Percentiles rank a stretch among this genome's conserved stretches.
phyloP scores from a whole-genome alignment of 2,329 filamentous ascomycete species.

The Xylariaceae sp. region DNA sequence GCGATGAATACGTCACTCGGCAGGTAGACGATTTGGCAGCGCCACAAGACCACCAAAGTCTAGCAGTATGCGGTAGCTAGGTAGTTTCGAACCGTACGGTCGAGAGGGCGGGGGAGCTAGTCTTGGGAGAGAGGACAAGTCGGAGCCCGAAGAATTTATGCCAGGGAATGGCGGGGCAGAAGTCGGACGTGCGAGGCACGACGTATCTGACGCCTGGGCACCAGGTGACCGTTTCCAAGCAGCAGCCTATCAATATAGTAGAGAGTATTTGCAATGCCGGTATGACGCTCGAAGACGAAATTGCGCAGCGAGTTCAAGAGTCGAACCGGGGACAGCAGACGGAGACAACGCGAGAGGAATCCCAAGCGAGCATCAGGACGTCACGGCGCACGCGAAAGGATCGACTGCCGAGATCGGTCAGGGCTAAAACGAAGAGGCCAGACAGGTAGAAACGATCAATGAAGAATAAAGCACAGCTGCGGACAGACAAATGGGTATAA shows the following conservation, averaged over 20 bases:
- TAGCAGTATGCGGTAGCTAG: conserved; percentile 1
- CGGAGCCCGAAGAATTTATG: conserved; percentile 13
- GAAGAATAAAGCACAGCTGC: conserved; percentile 28
- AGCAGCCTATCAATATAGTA: conserved; percentile 23
- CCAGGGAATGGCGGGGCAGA: conserved; percentile 12
- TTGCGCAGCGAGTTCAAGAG: conserved; percentile 10
- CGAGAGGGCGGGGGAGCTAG: neutral
- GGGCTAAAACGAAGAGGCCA: conserved; percentile 13
- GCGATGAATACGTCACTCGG: neutral
- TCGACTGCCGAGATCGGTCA: conserved; percentile 10
- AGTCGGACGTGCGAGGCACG: conserved; percentile 8
- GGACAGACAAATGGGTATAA: conserved; percentile 28
- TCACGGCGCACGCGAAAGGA: conserved; percentile 14
- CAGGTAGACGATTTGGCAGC: neutral
- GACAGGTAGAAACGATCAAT: conserved; percentile 19
- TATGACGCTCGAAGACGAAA: conserved; percentile 14
- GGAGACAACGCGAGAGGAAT: conserved; percentile 8
- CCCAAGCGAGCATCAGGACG: conserved; percentile 18
- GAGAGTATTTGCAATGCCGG: conserved; percentile 21
- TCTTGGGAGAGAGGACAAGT: conserved; percentile 1
- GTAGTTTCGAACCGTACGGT: conserved; percentile 1
- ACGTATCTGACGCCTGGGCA: conserved; percentile 3
- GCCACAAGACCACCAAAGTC: conserved; percentile 1
- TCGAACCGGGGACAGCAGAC: conserved; percentile 9
- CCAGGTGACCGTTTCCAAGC: neutral